Base-by-base conservation (phyloP, 202 grass and related monocot genomes). In the Bolboschoenoplectus hybrid region DNA sequence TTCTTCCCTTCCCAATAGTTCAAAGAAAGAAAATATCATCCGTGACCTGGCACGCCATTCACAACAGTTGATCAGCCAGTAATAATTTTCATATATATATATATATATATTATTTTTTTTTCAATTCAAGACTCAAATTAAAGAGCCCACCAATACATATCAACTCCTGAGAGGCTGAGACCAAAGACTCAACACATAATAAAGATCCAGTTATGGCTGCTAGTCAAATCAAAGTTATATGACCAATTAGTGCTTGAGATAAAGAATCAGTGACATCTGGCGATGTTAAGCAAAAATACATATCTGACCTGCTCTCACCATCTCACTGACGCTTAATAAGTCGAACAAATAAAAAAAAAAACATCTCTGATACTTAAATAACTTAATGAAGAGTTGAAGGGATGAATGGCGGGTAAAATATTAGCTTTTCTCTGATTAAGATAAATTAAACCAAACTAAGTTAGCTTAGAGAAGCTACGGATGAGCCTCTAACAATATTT, bases 1-100 rank as follows among this genome's bases (percentile, higher is more conserved):
- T 79, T 79, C 52, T 41, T 79, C 52, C 74, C 14, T 79, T 35
- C 74, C 14, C 12, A 58, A 56, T 19, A 56, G 35, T 40, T 38
- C 52, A 60, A 79, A 50, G n/a, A 74, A 70, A 43, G 5, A 51
- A 32, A n/a, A 73, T 9, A 16, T 4, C 46, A 20, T 78, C 17
- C 51, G 50, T 57, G 7, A 56, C 2, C 32, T 39, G 74, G 35
- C 51, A 78, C 53, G 41, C 35, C 35, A 79, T n/a, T 13, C 52
- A 79, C 13, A 79, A 40, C 12, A 79, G 14, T 79, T 36, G 50
- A 39, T 10, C 72, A 58, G 34, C 32, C 13, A 41, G 52, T n/a
- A 58, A 40, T 6, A 58, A 79, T 58, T 78, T 78, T 4, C 74
- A 78, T 40, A 12, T 26, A 26, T 26, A 0, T 26, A 26, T 26